These are phyloP conservation scores for Fraxinus pennsylvanica DNA, from an alignment of 257 asterid species.

Conservation along the genomic window DNA sequence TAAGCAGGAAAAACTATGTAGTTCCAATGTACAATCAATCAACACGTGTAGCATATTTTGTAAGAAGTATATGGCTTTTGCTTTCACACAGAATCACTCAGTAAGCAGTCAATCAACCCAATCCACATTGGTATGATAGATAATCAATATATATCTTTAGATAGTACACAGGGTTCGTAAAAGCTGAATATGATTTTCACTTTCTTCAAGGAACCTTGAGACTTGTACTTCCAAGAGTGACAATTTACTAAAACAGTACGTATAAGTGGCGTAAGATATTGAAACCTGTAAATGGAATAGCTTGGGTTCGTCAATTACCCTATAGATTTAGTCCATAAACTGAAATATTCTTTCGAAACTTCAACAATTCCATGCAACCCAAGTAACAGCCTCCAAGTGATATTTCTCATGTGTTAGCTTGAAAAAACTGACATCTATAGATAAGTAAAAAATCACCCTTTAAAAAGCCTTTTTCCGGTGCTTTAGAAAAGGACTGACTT, in stretches of 20 bases:
- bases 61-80: background rate
- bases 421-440: background rate
- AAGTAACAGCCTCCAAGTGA: background rate
- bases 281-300: background rate
- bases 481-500: background rate
- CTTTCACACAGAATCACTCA: background rate
- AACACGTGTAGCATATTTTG: background rate
- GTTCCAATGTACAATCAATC: background rate
- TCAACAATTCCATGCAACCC: background rate
- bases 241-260: background rate
- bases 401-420: background rate
- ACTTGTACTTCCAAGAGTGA: background rate
- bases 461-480: background rate
- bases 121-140: background rate
- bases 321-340: background rate
- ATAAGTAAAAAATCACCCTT: background rate
- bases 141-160: background rate
- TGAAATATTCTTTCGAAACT: background rate
- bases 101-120: background rate
- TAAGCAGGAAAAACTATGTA: background rate
- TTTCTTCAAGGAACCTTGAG: background rate
- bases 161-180: background rate
- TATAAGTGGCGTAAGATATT: background rate
- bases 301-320: background rate
- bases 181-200: background rate